Evolutionary conservation across 2,329 filamentous ascomycete species (phyloP).

Genomic region (Drechslerella coelobrocha): DNA sequence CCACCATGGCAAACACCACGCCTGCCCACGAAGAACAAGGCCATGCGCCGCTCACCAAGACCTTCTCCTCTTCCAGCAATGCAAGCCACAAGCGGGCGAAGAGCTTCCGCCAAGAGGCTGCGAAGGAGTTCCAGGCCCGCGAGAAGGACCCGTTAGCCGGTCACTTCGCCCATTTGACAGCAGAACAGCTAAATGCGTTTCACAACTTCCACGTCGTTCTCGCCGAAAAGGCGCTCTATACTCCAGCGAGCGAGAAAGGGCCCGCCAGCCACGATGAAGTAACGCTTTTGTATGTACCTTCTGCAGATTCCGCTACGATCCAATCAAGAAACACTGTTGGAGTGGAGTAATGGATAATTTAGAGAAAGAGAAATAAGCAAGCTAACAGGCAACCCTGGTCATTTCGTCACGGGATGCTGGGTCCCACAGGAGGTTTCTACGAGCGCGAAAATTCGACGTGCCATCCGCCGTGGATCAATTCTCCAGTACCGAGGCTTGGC

Average conservation of each 20-base stretch:
- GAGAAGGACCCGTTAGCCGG: conserved; percentile 44
- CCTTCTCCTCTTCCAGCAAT: conserved; percentile 39
- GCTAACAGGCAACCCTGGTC: conserved; percentile 29
- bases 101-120: conserved; percentile 41
- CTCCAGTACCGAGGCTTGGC: conserved; percentile 86
- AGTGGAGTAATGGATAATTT: conserved; percentile 49
- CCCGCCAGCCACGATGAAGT: conserved; percentile 61
- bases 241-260: conserved; percentile 56
- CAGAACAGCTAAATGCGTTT: conserved; percentile 40
- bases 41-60: conserved; percentile 34
- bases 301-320: conserved; percentile 8
- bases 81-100: conserved; percentile 44
- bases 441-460: conserved; percentile 80
- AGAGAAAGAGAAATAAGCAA: conserved; percentile 50
- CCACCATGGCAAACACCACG: conserved; percentile 44
- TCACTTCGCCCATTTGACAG: conserved; percentile 45
- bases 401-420: conserved; percentile 35
- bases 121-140: conserved; percentile 47
- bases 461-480: conserved; percentile 83
- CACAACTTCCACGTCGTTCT: conserved; percentile 13
- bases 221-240: conserved; percentile 57
- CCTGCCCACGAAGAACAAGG: conserved; percentile 28
- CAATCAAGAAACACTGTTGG: too few species aligned
- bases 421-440: conserved; percentile 74
- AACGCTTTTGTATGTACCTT: conserved; percentile 60